Base-by-base conservation (phyloP, 2,329 filamentous ascomycete species). In the Pseudogymnoascus sp. region DNA sequence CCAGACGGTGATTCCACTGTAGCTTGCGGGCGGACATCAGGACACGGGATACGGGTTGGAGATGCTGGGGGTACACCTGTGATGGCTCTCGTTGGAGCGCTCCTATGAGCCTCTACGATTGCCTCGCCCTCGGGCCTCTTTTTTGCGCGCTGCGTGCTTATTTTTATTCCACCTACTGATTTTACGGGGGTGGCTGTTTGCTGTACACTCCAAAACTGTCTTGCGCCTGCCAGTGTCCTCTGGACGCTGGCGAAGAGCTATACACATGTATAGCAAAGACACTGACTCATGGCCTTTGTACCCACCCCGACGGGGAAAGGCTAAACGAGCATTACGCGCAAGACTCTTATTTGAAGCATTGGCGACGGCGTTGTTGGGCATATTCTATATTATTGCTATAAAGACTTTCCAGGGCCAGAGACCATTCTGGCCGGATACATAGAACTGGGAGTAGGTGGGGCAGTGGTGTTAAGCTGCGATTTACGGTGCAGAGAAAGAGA, bases 1-100 rank as follows among this genome's bases (percentile, higher is more conserved):
- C 4, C 9, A 13, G 6, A n/a, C 19, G 6, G 44, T 21, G 11
- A 15, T 21, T n/a, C 44, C 19, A 5, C 26, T 59, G 9, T 19
- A 17, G 50, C 50, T 59, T 21, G 40, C 17, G 40, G n/a, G 40
- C 40, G 4, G 40, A 44, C 19, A 62, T 23, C 44, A 40, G 33
- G 26, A 37, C 9, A 17, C 40, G 29, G 35, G 29, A 35, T 11
- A 13, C 15, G 37, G 38, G 31, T 19, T 31, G 40, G 46, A 33
- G 60, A 50, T 50, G 35, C 23, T 11, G 17, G 33, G 38, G 26
- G 15, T 23, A 38, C 26, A 35, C 44, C 61, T 38, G 63, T 64
- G 64, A 61, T 63, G 68, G 65, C 64, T 67, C 65, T 67, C 40
- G 26, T 37, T 9, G 31, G 15, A 23, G 44, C 37, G 31, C 37